These are phyloP conservation scores for Lodderomyces margitis DNA, from an alignment of 1,139 yeast genomes.

Conservation along the genomic window DNA sequence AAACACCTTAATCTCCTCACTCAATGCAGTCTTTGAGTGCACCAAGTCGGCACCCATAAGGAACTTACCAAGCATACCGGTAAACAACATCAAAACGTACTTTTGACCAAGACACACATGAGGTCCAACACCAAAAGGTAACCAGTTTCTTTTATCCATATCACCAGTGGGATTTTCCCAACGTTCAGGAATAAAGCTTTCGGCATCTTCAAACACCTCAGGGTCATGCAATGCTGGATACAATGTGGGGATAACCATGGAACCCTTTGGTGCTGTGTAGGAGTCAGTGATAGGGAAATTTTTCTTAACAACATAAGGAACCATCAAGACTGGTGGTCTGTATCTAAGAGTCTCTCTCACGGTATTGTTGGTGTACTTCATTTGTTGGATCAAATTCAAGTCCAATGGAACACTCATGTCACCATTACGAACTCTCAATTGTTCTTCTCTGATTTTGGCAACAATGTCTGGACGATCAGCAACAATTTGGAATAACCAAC, in stretches of 20 bases:
- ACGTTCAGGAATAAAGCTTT: constrained; percentile 91
- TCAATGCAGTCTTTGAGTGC: constrained; percentile 77
- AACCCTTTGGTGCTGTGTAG: constrained; percentile 93
- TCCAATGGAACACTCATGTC: constrained; percentile 63
- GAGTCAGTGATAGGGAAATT: constrained; percentile 76
- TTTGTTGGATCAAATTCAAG: constrained; percentile 73
- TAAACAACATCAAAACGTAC: constrained; percentile 86
- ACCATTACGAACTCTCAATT: constrained; percentile 74
- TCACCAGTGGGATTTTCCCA: constrained; percentile 58
- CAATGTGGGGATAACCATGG: constrained; percentile 93
- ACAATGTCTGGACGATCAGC: constrained; percentile 94
- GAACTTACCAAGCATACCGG: constrained; percentile 88
- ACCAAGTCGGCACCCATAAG: constrained; percentile 73
- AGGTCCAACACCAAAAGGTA: constrained; percentile 95
- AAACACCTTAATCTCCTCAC: constrained; percentile 91
- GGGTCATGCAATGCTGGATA: constrained; percentile 97
- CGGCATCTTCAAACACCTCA: constrained; percentile 92
- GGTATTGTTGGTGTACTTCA: constrained; percentile 86
- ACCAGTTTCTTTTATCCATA: constrained; percentile 82
- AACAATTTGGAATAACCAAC: constrained; percentile 95
- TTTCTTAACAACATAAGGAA: constrained; percentile 90
- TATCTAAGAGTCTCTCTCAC: constrained; percentile 90
- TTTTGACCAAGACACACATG: constrained; percentile 95
- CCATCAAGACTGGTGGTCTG: constrained; percentile 98
- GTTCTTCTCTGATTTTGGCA: constrained; percentile 86